phyloP scores from a whole-genome alignment of 2,329 filamentous ascomycete species.

The Penicillium thymicola region DNA sequence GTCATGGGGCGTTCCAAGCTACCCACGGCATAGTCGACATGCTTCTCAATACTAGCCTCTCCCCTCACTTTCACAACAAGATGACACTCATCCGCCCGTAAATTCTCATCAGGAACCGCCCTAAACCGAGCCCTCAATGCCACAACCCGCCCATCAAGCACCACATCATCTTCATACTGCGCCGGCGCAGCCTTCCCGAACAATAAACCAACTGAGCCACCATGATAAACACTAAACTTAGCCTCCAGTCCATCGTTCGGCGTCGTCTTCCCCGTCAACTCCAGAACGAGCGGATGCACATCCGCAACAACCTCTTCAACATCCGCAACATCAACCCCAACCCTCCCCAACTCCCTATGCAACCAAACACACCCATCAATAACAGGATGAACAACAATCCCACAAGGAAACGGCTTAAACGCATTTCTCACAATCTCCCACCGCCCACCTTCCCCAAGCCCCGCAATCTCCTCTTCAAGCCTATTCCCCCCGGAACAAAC shows the following conservation, averaged over 20 bases:
- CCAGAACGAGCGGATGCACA: slow-evolving; percentile 53
- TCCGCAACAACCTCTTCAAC: slow-evolving; percentile 43
- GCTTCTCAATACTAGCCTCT: slow-evolving; percentile 37
- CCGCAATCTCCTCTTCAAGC: slow-evolving; percentile 39
- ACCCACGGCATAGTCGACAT: slow-evolving; percentile 51
- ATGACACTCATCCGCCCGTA: slow-evolving; percentile 45
- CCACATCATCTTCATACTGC: slow-evolving; percentile 51
- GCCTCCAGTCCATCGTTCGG: slow-evolving; percentile 51
- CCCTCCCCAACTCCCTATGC: slow-evolving; percentile 36
- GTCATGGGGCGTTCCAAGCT: slow-evolving; percentile 50
- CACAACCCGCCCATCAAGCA: slow-evolving; percentile 43
- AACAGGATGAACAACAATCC: slow-evolving; percentile 55
- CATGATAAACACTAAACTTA: slow-evolving; percentile 57
- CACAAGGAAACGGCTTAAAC: slow-evolving; percentile 58
- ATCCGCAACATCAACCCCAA: slow-evolving; percentile 30
- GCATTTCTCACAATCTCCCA: slow-evolving; percentile 56
- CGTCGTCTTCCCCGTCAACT: slow-evolving; percentile 51
- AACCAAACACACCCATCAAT: slow-evolving; percentile 54
- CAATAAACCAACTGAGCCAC: slow-evolving; percentile 50
- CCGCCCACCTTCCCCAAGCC: slow-evolving; percentile 25
- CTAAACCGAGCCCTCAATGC: slow-evolving; percentile 46
- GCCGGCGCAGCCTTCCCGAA: slow-evolving; percentile 52
- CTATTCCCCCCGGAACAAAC: slow-evolving; percentile 43
- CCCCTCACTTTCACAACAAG: slow-evolving; percentile 39
- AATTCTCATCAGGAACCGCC: slow-evolving; percentile 40